These are phyloP conservation scores for Mycena haematopus DNA, from an alignment of 768 basidiomycete genomes.

Conservation along the genomic window DNA sequence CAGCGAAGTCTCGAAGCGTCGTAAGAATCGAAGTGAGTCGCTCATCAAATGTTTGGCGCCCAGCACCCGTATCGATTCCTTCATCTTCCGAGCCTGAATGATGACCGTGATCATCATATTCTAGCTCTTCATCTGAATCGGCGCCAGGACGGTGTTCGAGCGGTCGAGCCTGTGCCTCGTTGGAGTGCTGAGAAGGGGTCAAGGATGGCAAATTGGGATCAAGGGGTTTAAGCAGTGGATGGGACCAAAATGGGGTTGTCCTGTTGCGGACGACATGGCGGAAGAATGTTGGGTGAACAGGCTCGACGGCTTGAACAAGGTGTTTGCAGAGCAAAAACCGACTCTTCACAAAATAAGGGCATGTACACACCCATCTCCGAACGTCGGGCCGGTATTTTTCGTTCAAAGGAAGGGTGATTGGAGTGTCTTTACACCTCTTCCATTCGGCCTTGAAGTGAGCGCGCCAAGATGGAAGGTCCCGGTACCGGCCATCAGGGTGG, in stretches of 20 bases:
- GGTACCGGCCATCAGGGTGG: not conserved
- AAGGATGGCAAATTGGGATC: not conserved
- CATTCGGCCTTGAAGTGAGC: conserved; percentile 27
- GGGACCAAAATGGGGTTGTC: conserved; percentile 31
- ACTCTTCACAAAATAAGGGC: conserved; percentile 27
- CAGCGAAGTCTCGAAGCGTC: not conserved
- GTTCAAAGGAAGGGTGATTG: conserved; percentile 20
- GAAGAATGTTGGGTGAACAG: conserved; percentile 29
- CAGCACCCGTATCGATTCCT: too few relatives aligned
- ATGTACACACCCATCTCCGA: conserved; percentile 32
- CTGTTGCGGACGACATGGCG: conserved; percentile 24
- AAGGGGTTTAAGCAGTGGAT: conserved; percentile 9
- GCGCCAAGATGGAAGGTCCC: conserved; percentile 26
- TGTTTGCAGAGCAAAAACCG: conserved; percentile 34
- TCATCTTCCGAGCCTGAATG: not conserved
- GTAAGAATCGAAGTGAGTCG: too few relatives aligned
- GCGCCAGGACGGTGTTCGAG: too few relatives aligned
- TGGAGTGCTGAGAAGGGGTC: not conserved
- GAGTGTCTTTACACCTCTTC: conserved; percentile 12
- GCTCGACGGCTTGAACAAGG: conserved; percentile 27
- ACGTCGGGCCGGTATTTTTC: conserved; percentile 25
- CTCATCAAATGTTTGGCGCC: too few relatives aligned
- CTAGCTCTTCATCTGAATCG: not conserved
- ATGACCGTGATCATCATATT: not conserved
- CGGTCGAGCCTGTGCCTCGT: not conserved